Evolutionary conservation across 169 alveolate species (phyloP), one percentile per base, ranked within the genome.

Genomic region (Plasmodium adleri): DNA sequence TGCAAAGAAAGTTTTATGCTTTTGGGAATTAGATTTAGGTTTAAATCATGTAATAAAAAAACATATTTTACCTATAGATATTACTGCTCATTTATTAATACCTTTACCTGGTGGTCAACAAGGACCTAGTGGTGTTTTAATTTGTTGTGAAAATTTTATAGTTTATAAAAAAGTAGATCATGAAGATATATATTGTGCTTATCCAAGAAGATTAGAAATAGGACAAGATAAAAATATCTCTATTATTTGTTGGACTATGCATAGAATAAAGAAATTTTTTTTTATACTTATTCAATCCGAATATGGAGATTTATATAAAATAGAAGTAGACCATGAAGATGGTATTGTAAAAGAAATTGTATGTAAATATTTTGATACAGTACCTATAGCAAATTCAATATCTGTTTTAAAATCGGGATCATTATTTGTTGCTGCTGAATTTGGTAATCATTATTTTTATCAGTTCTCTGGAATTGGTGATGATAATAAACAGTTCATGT

Each of bases 11-110:
- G 94, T 93, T 10, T 92, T 99, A 43, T 95, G 97, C 12, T 94
- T 97, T 74, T 99, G 99, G 97, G 99, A 99, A 95, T 97, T 99
- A 98, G 99, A 99, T 94, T 94, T 99, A 54, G 99, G 99, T 6
- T 95, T 99, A 80, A 99, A 99, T 95, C 99, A 98, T 90, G 99
- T 99, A 50, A 96, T 97, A n/a, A 96, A 98, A 91, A 98, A 98
- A 92, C 85, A 94, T 64, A 95, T 98, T 8, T 91, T 96, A 22
- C 96, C 96, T 1, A 80, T 92, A 26, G 95, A 94, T 52, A 39
- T 94, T 20, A 87, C 97, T 47, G 99, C 99, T 45, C 99, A 98
- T 95, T 74, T 94, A 72, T 92, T 98, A 22, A 94, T 98, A 39
- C 95, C 98, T 22, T 97, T 98, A 12, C 99, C 99, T 8, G 99